Conservation (phyloP, 306 rosid genomes). For the Neltuma alba region DNA sequence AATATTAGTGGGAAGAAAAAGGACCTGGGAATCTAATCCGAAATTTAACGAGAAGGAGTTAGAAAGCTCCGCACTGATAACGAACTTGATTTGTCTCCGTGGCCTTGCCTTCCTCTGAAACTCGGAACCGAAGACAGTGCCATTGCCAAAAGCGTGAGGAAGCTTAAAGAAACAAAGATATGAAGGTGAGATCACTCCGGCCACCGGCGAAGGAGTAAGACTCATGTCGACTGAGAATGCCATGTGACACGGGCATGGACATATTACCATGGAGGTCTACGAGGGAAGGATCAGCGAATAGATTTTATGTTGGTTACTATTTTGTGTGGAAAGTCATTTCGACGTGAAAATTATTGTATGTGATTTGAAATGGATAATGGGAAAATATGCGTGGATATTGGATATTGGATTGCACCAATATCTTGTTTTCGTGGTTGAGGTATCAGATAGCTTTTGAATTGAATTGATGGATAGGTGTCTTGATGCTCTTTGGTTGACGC, state of each 20-base stretch:
- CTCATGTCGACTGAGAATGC: conserved; percentile 56
- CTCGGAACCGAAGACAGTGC: conserved; percentile 44
- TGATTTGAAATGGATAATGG: conserved; percentile 31
- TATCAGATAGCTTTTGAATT: background rate
- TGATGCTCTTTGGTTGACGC: background rate
- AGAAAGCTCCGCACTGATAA: conserved; percentile 73
- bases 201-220: conserved; percentile 37
- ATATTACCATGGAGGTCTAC: conserved; percentile 60
- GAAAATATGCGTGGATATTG: conserved; percentile 34
- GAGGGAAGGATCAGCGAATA: conserved; percentile 7
- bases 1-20: background rate
- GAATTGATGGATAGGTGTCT: background rate
- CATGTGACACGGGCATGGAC: conserved; percentile 66
- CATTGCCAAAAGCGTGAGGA: conserved; percentile 41
- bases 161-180: conserved; percentile 44
- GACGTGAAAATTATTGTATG: conserved; percentile 39
- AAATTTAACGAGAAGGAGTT: conserved; percentile 58
- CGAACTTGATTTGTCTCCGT: conserved; percentile 60
- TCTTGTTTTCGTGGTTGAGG: conserved; percentile 41
- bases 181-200: conserved; percentile 35
- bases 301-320: background rate
- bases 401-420: conserved; percentile 19
- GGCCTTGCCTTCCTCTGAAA: conserved; percentile 49
- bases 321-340: conserved; percentile 24
- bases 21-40: conserved; percentile 83